Conservation (phyloP, 176 grass and related monocot species). For the Carex kokanica region DNA sequence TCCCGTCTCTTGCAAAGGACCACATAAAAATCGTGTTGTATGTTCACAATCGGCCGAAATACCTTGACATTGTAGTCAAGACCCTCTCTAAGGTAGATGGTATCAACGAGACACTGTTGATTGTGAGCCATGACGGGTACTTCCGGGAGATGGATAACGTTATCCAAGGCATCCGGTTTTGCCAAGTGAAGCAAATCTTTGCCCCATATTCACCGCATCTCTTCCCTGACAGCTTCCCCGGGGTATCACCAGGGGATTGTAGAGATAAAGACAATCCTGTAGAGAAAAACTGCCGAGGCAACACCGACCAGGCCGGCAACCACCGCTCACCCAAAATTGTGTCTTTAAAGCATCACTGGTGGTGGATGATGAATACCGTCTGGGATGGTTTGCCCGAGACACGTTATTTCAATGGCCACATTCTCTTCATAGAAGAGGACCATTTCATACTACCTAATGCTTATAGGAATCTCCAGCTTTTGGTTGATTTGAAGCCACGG, state of each 20-base stretch:
- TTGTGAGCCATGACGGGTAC: constrained; percentile 91
- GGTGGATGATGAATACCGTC: constrained; percentile 99
- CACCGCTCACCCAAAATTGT: constrained; percentile 81
- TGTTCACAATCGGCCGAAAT: constrained; percentile 84
- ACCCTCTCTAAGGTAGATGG: constrained; percentile 71
- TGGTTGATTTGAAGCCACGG: constrained; percentile 57
- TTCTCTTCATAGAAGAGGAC: constrained; percentile 96
- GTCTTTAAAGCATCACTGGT: constrained; percentile 95
- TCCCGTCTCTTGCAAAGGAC: constrained; percentile 44
- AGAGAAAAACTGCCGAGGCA: constrained; percentile 59
- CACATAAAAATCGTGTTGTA: constrained; percentile 79
- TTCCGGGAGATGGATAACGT: constrained; percentile 89
- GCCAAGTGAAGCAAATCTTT: constrained; percentile 97
- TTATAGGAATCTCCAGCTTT: constrained; percentile 64
- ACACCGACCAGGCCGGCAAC: constrained; percentile 79
- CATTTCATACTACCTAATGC: constrained; percentile 94
- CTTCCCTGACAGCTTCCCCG: constrained; percentile 64
- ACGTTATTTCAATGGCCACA: constrained; percentile 50
- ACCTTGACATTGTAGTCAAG: constrained; percentile 65
- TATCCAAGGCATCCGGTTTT: constrained; percentile 64
- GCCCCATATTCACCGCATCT: constrained; percentile 88
- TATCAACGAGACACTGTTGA: constrained; percentile 73
- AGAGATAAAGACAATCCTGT: constrained; percentile 52
- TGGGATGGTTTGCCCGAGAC: constrained; percentile 92
- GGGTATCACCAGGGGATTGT: constrained; percentile 65